Evolutionary conservation across 106 monocot species (phyloP), one percentile per base, ranked within the genome.

Genomic region (Gastrodia elata): DNA sequence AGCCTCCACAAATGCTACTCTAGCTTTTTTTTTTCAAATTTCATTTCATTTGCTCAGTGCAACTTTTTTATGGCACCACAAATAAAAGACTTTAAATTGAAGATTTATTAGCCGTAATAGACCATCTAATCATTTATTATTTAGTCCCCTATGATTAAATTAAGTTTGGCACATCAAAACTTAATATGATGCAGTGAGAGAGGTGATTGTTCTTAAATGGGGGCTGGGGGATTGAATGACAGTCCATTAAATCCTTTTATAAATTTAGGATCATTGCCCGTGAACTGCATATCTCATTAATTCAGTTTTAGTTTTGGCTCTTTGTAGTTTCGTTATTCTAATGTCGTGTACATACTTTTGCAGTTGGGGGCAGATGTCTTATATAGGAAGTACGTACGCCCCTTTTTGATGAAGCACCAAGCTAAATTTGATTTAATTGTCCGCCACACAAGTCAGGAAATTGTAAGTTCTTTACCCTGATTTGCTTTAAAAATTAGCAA

Each of bases 331-430:
- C 61, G 30, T 32, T n/a, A 13, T 61, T 61, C 30, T 61, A 30
- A 61, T 61, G 32, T n/a, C 13, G 10, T 68, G 8, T 32, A n/a
- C 38, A 5, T n/a, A n/a, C n/a, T 73, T 56, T 5, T 78, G 39
- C 57, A 30, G 20, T 71, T 92, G 92, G 95, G 95, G 70, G 80
- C 95, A 65, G 92, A 52, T 57, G 82, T 86, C 73, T 74, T 96
- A 39, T 96, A 96, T 80, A 65, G 42, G 34, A 87, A 74, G 44
- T 74, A 92, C 80, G 36, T 96, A 67, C 89, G 84, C 15, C 91
- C 89, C 30, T 89, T 96, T 70, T 72, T 96, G 30, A 65, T 87
- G 78, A 92, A 79, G 44, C 91, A 91, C 83, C 94, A 94, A 82
- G 84, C 81, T 71, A 89, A 41, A 79, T 67, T 94, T 68, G 91